These are phyloP conservation scores for Aegilops longissima DNA, from an alignment of 176 grass and related monocot genomes.

Conservation along the genomic window DNA sequence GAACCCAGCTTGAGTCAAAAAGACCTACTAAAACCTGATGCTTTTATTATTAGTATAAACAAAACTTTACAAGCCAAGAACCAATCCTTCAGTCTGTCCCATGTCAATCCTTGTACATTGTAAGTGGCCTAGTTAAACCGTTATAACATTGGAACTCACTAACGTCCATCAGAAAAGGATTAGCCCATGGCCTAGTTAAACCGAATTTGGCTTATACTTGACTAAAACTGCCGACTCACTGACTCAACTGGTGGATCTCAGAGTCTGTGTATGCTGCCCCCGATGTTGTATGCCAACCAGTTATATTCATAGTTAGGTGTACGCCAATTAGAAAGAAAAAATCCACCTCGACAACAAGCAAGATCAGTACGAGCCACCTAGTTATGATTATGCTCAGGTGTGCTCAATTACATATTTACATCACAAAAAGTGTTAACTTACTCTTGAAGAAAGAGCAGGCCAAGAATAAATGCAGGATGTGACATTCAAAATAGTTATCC, in stretches of 20 bases:
- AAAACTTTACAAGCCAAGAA: slow-evolving; percentile 4
- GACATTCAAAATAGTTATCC: slow-evolving; percentile 6
- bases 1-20: slow-evolving; percentile 14
- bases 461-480: not conserved
- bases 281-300: not conserved
- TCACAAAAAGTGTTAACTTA: not conserved
- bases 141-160: not conserved
- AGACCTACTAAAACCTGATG: not conserved
- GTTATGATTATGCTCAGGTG: not conserved
- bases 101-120: not conserved
- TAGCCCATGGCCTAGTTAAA: not conserved
- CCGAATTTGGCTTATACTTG: not conserved
- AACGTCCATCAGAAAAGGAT: not conserved
- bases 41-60: not conserved
- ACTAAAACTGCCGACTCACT: not conserved
- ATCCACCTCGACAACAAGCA: not conserved
- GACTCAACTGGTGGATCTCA: not conserved
- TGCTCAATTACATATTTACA: not conserved
- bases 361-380: slow-evolving; percentile 4
- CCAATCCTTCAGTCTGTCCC: not conserved
- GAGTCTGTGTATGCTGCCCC: not conserved
- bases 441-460: not conserved
- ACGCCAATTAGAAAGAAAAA: not conserved
- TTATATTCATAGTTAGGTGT: not conserved
- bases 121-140: not conserved